Base-by-base conservation (phyloP, 2,329 filamentous ascomycete genomes). In the Blastomyces percursus region DNA sequence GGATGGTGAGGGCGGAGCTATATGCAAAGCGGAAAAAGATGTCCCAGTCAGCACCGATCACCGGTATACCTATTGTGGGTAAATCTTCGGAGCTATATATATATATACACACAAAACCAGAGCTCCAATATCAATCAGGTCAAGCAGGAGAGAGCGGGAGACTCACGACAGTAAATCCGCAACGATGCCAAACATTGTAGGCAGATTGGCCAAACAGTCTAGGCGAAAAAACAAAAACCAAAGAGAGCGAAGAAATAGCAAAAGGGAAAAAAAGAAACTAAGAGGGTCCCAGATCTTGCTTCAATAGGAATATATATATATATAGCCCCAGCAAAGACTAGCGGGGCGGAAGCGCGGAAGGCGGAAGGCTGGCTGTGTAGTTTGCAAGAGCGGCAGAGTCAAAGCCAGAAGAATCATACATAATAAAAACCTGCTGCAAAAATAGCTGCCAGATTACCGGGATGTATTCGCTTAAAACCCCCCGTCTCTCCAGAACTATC, bases 1-100 rank as follows among this genome's bases (percentile, higher is more conserved):
- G 86, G 73, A 96, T 91, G 62, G 92, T 95, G 64, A 89, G 86
- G 74, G 93, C 77, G 66, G 90, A 93, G 73, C 91, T 96, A 73
- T 96, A 73, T 60, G 61, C 32, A 57, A 50, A 27, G 60, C 60
- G 68, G 30, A 62, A 72, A 19, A 1, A 38, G 51, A 55, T n/a
- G 71, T 65, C n/a, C n/a, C 58, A 51, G 67, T 74, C 73, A 68
- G 54, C 46, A 46, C 48, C 4, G 62, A 63, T 68, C 50, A 55
- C 64, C 65, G 64, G 62, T 9, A 35, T 60, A 59, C 52, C 42
- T 24, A 57, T 35, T 27, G 32, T 27, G 50, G 24, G 44, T 9
- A 42, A 35, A 16, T 12, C 19, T 38, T 32, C 6, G n/a, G 27
- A 38, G 16, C 19, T 55, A 21, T n/a, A 55, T 38, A 50, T 21